Percentiles rank a stretch among this genome's conserved stretches.
phyloP scores from a whole-genome alignment of 345 rosid genomes.

The Eucalyptus brandiana region DNA sequence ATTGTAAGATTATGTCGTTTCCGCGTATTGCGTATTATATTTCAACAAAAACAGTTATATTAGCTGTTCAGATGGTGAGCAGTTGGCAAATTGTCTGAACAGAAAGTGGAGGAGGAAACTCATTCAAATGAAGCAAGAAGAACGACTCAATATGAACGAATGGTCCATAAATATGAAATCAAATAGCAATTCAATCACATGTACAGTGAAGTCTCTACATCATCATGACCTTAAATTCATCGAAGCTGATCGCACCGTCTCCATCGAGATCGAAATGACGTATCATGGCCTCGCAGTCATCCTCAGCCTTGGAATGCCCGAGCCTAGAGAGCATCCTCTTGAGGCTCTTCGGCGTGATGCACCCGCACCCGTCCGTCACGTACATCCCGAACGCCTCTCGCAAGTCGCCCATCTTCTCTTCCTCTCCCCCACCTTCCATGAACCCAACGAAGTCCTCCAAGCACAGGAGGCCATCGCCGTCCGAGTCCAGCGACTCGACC shows the following conservation, averaged over 20 bases:
- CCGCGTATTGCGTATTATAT: too few species aligned
- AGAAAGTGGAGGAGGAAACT: neutral
- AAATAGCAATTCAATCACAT: neutral
- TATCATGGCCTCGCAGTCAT: conserved; percentile 35
- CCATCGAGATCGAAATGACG: neutral
- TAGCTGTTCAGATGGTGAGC: neutral
- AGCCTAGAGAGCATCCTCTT: conserved; percentile 27
- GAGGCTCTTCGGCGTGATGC: conserved; percentile 20
- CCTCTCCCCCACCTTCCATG: conserved; percentile 31
- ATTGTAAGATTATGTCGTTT: too few species aligned
- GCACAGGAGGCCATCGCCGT: conserved; percentile 36
- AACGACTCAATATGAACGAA: neutral
- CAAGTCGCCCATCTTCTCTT: conserved; percentile 28
- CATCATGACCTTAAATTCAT: conserved; percentile 39
- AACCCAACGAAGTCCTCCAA: conserved; percentile 29
- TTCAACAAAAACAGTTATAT: neutral
- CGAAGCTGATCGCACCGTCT: conserved; percentile 46
- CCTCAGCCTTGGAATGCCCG: conserved; percentile 21
- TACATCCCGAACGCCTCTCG: conserved; percentile 33
- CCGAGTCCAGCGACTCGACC: conserved; percentile 16
- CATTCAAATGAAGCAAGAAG: neutral
- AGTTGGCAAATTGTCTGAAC: neutral
- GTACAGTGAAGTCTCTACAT: neutral
- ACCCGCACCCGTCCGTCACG: conserved; percentile 30
- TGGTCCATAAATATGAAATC: neutral